phyloP scores from a whole-genome alignment of 2,329 filamentous ascomycete genomes.

The Nothopassalora personata region DNA sequence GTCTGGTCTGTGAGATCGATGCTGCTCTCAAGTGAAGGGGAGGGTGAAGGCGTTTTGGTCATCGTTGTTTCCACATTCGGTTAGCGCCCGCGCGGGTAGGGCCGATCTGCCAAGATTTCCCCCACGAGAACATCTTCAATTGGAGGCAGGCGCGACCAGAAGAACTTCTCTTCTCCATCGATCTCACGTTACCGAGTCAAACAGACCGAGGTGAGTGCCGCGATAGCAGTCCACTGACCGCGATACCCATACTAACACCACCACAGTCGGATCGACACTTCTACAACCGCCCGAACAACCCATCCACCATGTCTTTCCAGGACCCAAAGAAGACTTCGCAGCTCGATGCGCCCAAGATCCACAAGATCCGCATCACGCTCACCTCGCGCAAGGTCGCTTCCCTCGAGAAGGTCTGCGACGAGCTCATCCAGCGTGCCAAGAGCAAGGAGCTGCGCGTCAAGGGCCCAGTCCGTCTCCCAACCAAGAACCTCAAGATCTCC shows the following conservation, averaged over 20 bases:
- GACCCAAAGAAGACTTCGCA: slow-evolving; percentile 86
- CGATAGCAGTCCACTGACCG: background rate
- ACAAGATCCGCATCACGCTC: slow-evolving; percentile 98
- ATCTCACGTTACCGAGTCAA: slow-evolving; percentile 51
- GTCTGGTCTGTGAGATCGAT: no score
- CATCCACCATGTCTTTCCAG: slow-evolving; percentile 79
- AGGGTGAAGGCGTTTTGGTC: background rate
- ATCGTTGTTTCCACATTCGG: background rate
- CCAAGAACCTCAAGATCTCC: slow-evolving; percentile 93
- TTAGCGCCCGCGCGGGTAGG: slow-evolving; percentile 1
- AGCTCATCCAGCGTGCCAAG: slow-evolving; percentile 98
- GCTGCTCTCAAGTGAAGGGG: background rate
- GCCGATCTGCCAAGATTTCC: slow-evolving; percentile 3
- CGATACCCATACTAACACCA: slow-evolving; percentile 16
- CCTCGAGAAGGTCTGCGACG: slow-evolving; percentile 96
- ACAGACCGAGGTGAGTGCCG: slow-evolving; percentile 26
- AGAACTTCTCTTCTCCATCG: slow-evolving; percentile 31
- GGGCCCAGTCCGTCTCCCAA: slow-evolving; percentile 94
- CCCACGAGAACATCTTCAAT: background rate
- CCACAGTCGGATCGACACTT: slow-evolving; percentile 44
- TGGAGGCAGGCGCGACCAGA: slow-evolving; percentile 13
- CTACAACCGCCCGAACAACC: slow-evolving; percentile 23
- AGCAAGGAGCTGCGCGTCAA: slow-evolving; percentile 98
- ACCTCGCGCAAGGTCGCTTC: slow-evolving; percentile 90
- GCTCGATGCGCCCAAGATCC: slow-evolving; percentile 86